A percentile compares a stretch with the other conserved stretches of the same genome.
Conservation (phyloP, 768 basidiomycete species). For the Russula griseocarnosa region DNA sequence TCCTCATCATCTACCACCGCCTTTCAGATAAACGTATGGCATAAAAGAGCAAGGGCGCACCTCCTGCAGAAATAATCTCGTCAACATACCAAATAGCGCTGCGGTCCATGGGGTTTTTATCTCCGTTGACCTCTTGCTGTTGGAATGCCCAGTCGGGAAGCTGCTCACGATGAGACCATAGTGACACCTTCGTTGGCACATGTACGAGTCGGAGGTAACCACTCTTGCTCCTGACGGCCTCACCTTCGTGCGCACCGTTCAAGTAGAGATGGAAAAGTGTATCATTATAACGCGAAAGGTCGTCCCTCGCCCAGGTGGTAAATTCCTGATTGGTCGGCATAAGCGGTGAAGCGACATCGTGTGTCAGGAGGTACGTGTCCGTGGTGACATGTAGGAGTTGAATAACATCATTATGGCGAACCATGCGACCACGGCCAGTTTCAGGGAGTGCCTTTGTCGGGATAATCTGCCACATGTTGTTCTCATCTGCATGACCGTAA, state of each 20-base stretch:
- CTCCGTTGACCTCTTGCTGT: conserved; percentile 97
- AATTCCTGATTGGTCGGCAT: conserved; percentile 99
- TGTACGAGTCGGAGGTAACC: conserved; percentile 91
- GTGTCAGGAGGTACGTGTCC: conserved; percentile 78
- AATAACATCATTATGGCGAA: conserved; percentile 84
- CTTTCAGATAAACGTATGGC: conserved; percentile 14
- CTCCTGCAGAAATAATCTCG: conserved; percentile 67
- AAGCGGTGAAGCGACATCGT: conserved; percentile 94
- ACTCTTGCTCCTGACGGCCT: conserved; percentile 90
- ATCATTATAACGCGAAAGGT: conserved; percentile 74
- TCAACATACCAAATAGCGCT: conserved; percentile 88
- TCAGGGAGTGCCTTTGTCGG: conserved; percentile 95
- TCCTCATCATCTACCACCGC: conserved; percentile 49
- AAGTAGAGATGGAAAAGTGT: conserved; percentile 82
- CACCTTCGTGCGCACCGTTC: conserved; percentile 67
- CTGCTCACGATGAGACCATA: conserved; percentile 86
- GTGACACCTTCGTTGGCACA: conserved; percentile 80
- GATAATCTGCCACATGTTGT: conserved; percentile 94
- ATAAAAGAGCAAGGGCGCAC: conserved; percentile 43
- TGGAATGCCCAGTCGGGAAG: conserved; percentile 97
- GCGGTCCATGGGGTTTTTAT: conserved; percentile 83
- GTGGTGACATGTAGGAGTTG: conserved; percentile 88
- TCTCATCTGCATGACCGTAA: conserved; percentile 89
- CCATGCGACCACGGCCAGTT: conserved; percentile 86
- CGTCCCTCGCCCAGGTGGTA: conserved; percentile 84